These are phyloP conservation scores for Aureobasidium sp. DNA, from an alignment of 2,329 filamentous ascomycete species.

Conservation along the genomic window DNA sequence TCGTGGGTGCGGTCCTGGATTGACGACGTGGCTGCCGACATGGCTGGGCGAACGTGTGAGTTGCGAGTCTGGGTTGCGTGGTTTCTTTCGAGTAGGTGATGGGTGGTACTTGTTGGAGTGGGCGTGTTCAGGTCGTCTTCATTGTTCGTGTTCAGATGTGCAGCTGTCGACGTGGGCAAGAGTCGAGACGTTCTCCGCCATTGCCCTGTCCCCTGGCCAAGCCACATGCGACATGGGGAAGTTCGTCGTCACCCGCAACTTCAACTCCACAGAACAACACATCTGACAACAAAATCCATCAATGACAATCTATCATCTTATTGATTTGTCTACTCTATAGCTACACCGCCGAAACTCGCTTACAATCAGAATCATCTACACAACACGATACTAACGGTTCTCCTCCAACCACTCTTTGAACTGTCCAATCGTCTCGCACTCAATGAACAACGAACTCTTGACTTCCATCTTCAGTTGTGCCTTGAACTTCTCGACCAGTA, in stretches of 20 bases:
- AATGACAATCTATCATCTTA: neutral
- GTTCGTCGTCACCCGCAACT: neutral
- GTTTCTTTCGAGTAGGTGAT: neutral
- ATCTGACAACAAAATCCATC: neutral
- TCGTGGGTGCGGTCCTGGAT: constrained; percentile 96
- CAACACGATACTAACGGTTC: too few relatives aligned
- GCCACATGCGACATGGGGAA: neutral
- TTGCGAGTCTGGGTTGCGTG: neutral
- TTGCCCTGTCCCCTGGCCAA: neutral
- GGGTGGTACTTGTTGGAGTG: neutral
- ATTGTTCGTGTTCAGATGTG: neutral
- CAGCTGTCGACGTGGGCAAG: neutral
- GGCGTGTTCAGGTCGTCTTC: neutral
- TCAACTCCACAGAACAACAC: neutral
- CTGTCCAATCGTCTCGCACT: neutral
- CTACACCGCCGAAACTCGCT: too few relatives aligned
- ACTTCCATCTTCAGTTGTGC: constrained; percentile 28
- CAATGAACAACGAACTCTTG: constrained; percentile 17
- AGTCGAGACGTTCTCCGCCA: neutral
- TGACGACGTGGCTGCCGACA: constrained; percentile 44
- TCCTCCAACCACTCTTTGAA: neutral
- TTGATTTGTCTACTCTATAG: too few relatives aligned
- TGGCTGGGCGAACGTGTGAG: neutral
- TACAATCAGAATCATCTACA: too few relatives aligned
- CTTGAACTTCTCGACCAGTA: constrained; percentile 30